phyloP scores from a whole-genome alignment of 164 flowering plant species.

The Hamamelis virginiana region DNA sequence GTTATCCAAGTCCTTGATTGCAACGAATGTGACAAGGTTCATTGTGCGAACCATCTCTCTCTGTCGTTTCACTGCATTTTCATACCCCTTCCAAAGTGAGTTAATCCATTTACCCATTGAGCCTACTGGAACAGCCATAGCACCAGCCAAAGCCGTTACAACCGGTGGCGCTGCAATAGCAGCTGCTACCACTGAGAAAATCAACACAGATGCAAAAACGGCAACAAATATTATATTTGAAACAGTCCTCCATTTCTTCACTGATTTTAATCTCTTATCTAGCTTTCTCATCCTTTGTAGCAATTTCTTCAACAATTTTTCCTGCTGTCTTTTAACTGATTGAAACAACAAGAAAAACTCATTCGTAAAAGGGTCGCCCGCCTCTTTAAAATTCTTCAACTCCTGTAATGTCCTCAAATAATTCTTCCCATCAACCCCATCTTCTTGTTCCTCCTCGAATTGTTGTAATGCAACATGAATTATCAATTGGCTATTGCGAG shows the following conservation, averaged over 20 bases:
- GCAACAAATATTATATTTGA: conserved; percentile 65
- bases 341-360: conserved; percentile 59
- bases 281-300: conserved; percentile 53
- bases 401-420: conserved; percentile 48
- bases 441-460: conserved; percentile 51
- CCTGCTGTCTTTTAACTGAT: conserved; percentile 56
- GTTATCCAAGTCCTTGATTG: conserved; percentile 68
- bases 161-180: conserved; percentile 84
- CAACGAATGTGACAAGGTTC: conserved; percentile 53
- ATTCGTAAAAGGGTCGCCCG: conserved; percentile 67
- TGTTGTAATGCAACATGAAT: conserved; percentile 58
- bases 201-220: conserved; percentile 61
- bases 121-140: conserved; percentile 74
- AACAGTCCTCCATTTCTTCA: conserved; percentile 67
- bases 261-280: conserved; percentile 57
- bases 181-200: conserved; percentile 86
- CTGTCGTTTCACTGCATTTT: conserved; percentile 55
- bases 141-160: conserved; percentile 72
- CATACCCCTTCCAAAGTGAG: conserved; percentile 65
- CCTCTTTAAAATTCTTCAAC: conserved; percentile 54
- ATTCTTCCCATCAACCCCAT: conserved; percentile 17
- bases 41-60: conserved; percentile 58
- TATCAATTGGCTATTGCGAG: conserved; percentile 61
- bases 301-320: conserved; percentile 57
- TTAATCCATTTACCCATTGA: conserved; percentile 82